Conservation (phyloP, 2,329 filamentous ascomycete genomes). For the Cladosporium sp. region DNA sequence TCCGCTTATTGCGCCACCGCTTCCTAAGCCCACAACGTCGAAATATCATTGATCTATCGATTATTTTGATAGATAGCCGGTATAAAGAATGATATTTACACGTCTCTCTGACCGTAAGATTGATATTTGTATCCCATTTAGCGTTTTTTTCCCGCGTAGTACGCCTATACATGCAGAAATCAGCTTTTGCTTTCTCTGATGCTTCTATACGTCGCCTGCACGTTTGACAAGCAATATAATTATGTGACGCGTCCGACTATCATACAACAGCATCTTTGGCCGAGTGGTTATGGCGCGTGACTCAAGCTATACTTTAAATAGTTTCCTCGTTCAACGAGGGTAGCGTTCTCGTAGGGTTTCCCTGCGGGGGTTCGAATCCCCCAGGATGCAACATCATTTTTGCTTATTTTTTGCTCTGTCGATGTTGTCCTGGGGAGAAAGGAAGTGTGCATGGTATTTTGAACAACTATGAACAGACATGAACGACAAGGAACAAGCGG, state of each 20-base stretch:
- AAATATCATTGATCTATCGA: not conserved
- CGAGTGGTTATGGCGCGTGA: constrained; percentile 40
- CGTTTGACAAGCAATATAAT: too few relatives aligned
- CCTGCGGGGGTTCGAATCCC: constrained; percentile 39
- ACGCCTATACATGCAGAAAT: not conserved
- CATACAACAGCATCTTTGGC: not conserved
- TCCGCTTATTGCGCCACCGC: not conserved
- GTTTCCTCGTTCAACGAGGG: constrained; percentile 28
- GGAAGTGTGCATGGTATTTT: not conserved
- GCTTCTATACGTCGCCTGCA: too few relatives aligned
- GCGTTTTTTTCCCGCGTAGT: not conserved
- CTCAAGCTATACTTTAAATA: constrained; percentile 30
- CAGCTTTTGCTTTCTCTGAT: not conserved
- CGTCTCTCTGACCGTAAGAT: not conserved
- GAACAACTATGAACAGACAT: not conserved
- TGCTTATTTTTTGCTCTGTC: not conserved
- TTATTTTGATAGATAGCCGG: not conserved
- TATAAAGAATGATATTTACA: not conserved
- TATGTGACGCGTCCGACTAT: too few relatives aligned
- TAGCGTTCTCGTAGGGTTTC: constrained; percentile 37
- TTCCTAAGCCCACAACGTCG: not conserved
- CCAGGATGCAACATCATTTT: constrained; percentile 23
- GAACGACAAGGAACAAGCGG: not conserved
- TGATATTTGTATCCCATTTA: not conserved
- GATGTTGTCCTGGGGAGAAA: not conserved